Base-by-base conservation (phyloP, 2,329 filamentous ascomycete species). In the Penicillium sp. region DNA sequence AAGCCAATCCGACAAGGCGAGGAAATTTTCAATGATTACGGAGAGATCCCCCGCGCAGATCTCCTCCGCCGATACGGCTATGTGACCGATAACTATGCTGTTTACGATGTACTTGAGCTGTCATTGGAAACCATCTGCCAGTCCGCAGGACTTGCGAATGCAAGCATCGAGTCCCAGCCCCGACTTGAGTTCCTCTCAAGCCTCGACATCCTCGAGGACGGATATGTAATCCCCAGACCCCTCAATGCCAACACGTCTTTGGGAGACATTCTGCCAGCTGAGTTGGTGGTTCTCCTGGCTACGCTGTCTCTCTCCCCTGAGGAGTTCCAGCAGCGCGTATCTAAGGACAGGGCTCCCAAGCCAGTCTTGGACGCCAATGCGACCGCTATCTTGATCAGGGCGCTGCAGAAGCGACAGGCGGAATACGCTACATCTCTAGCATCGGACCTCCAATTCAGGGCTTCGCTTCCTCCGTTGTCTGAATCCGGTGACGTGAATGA, bases 11-110 rank as follows among this genome's bases (percentile, higher is more conserved):
- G 73, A 25, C 81, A 83, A 0, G 89, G 89, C 6, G 84, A 90
- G 53, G 89, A 96, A 71, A 84, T 96, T 17, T 84, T 92, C 69
- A 96, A 96, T 70, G 92, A 96, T 74, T 96, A 96, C 63, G 92
- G 92, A 0, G 86, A 91, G 6, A 83, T 95, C 3, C 88, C 91
- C 10, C 88, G 89, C 56, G 88, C 89, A 1, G 91, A 97, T 67
- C 78, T 96, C 8, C 80, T 96, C 11, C 82, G 92, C 35, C 82
- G 91, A 14, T 96, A 96, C 64, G 92, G 92, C 17, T 96, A 96
- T 66, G 85, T 91, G n/a, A 93, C 90, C 0, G 76, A 83, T 28
- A 87, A 87, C 61, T 92, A 96, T 65, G 77, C 85, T 10, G 80
- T 86, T 38, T 91, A 91, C 71, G 91, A 96, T 63, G 90, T 96